phyloP scores from a whole-genome alignment of 768 basidiomycete species.

The Royoungia palumana region DNA sequence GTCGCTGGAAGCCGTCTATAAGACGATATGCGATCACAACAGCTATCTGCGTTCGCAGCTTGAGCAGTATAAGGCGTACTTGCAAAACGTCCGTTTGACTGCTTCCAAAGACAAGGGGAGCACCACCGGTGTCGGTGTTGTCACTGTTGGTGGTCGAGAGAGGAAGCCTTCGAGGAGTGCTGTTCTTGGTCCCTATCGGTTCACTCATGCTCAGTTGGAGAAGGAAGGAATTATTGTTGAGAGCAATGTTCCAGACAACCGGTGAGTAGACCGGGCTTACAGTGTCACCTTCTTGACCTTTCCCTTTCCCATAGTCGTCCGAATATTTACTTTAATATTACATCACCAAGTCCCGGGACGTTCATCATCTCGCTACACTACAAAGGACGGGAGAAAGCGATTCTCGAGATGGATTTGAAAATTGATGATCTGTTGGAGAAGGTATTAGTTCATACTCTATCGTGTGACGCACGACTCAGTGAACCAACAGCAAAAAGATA shows the following conservation, averaged over 20 bases:
- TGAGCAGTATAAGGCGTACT: constrained; percentile 99
- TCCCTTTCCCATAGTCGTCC: constrained; percentile 60
- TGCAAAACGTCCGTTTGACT: constrained; percentile 93
- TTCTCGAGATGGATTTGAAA: constrained; percentile 99
- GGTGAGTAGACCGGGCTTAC: constrained; percentile 46
- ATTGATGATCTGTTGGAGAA: constrained; percentile 98
- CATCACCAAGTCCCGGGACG: constrained; percentile 94
- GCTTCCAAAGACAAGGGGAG: constrained; percentile 86
- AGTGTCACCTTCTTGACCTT: neutral
- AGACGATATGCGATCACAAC: constrained; percentile 99
- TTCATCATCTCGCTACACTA: constrained; percentile 99
- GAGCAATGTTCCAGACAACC: constrained; percentile 97
- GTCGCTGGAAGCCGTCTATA: constrained; percentile 94
- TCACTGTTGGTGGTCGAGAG: constrained; percentile 95
- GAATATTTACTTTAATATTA: constrained; percentile 99
- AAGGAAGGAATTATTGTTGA: constrained; percentile 99
- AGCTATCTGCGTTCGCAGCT: constrained; percentile 93
- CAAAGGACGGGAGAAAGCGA: constrained; percentile 98
- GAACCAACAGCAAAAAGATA: constrained; percentile 87
- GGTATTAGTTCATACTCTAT: constrained; percentile 43
- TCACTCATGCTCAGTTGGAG: constrained; percentile 96
- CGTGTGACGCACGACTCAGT: constrained; percentile 14
- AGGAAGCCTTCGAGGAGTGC: constrained; percentile 85
- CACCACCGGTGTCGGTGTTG: constrained; percentile 87
- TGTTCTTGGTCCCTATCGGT: constrained; percentile 92